Evolutionary conservation across 768 basidiomycete species (phyloP).

Genomic region (Leccinum variicolor): DNA sequence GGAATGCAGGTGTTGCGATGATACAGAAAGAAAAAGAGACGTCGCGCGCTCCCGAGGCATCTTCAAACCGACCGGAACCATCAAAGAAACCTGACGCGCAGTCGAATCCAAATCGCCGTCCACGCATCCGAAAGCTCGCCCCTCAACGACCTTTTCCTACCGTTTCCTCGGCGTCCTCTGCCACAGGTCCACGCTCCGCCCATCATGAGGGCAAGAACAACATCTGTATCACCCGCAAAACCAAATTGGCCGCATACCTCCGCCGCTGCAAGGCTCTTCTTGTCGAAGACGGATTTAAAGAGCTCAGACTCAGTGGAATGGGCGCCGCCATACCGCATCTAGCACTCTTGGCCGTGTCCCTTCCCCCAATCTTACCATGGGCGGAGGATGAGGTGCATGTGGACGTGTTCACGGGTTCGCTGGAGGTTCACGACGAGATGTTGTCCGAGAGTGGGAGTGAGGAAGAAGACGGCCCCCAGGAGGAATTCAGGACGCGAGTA

Average conservation of each 20-base stretch:
- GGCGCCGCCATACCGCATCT: conserved; percentile 88
- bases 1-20: background rate
- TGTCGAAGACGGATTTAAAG: conserved; percentile 76
- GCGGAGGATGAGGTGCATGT: conserved; percentile 57
- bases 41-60: background rate
- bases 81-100: conserved; percentile 1
- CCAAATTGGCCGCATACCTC: conserved; percentile 68
- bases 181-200: conserved; percentile 76
- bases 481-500: conserved; percentile 55
- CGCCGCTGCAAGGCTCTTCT: conserved; percentile 72
- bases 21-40: conserved; percentile 3
- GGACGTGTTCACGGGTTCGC: conserved; percentile 64
- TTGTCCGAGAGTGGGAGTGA: conserved; percentile 44
- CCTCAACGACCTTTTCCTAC: conserved; percentile 76
- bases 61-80: conserved; percentile 1
- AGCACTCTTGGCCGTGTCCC: conserved; percentile 61
- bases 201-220: conserved; percentile 79
- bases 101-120: conserved; percentile 17
- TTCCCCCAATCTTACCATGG: conserved; percentile 73
- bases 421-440: conserved; percentile 77
- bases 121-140: conserved; percentile 58
- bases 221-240: conserved; percentile 78
- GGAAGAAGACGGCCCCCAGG: conserved; percentile 54
- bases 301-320: conserved; percentile 74
- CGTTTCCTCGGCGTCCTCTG: conserved; percentile 70